Conservation (phyloP, 1,284 basidiomycete species). For the Malassezia yamatoensis region DNA sequence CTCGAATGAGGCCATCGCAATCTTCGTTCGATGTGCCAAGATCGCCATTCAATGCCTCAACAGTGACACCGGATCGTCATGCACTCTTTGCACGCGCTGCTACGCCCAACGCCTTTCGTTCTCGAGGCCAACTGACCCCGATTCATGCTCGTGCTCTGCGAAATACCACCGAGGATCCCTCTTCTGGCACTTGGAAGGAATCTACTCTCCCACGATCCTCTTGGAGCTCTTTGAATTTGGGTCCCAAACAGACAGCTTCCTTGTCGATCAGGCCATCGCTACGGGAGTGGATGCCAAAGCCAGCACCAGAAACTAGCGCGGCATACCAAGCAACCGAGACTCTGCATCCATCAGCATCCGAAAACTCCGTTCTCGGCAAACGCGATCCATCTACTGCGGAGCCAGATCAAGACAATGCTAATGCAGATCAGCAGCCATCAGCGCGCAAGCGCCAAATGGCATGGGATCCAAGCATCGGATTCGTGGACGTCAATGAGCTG, state of each 20-base stretch:
- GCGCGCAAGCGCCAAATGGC: slow-evolving; percentile 37
- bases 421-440: neutral
- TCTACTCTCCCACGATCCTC: slow-evolving; percentile 1
- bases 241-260: slow-evolving; percentile 19
- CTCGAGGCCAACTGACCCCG: neutral
- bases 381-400: neutral
- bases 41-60: neutral
- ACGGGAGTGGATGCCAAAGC: neutral
- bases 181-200: neutral
- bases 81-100: slow-evolving; percentile 1
- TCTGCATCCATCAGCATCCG: neutral
- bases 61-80: neutral
- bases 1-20: neutral
- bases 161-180: neutral
- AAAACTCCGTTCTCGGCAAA: slow-evolving; percentile 15
- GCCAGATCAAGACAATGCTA: neutral
- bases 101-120: neutral
- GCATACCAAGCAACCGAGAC: neutral
- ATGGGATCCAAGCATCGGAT: slow-evolving; percentile 40
- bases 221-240: slow-evolving; percentile 36
- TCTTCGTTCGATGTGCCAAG: neutral
- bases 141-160: neutral
- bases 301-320: no score
- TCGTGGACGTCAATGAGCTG: slow-evolving; percentile 37
- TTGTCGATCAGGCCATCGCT: slow-evolving; percentile 1